Conservation (phyloP, 352 stramenopile genomes). For the Pythium sukuiense region DNA sequence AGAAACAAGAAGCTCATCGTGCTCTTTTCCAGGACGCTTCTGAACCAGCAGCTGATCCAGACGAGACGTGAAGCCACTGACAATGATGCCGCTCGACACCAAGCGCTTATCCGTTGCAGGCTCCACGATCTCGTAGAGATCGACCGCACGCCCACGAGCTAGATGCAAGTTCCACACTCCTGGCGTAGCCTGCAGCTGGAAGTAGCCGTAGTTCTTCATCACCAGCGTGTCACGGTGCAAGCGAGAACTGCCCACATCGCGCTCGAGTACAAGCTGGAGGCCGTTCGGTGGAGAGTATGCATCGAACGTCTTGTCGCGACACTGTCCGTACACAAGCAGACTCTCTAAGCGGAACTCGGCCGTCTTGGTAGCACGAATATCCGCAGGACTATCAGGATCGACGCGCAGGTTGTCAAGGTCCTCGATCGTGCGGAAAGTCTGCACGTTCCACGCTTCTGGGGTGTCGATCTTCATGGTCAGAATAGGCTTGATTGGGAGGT, state of each 20-base stretch:
- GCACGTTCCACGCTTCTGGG: conserved; percentile 92
- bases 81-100: conserved; percentile 42
- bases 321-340: conserved; percentile 91
- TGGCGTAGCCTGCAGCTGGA: conserved; percentile 96
- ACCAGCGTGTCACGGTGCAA: conserved; percentile 95
- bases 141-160: conserved; percentile 66
- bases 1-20: conserved; percentile 52
- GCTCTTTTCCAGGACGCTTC: conserved; percentile 90
- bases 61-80: conserved; percentile 88
- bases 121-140: conserved; percentile 82
- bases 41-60: conserved; percentile 90
- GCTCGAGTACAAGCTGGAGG: conserved; percentile 90
- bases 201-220: conserved; percentile 99
- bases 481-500: conserved; percentile 83
- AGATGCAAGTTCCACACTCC: conserved; percentile 95
- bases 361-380: conserved; percentile 61
- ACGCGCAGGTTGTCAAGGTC: conserved; percentile 93
- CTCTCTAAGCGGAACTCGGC: conserved; percentile 88
- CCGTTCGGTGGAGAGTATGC: conserved; percentile 85
- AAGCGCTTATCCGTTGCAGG: conserved; percentile 38
- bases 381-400: conserved; percentile 49
- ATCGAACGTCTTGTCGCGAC: conserved; percentile 80
- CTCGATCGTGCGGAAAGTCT: conserved; percentile 61
- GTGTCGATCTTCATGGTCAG: conserved; percentile 94
- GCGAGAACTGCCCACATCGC: conserved; percentile 49